phyloP scores from a whole-genome alignment of 192 early-diverging fungal species.

The Geranomyces michiganensis region DNA sequence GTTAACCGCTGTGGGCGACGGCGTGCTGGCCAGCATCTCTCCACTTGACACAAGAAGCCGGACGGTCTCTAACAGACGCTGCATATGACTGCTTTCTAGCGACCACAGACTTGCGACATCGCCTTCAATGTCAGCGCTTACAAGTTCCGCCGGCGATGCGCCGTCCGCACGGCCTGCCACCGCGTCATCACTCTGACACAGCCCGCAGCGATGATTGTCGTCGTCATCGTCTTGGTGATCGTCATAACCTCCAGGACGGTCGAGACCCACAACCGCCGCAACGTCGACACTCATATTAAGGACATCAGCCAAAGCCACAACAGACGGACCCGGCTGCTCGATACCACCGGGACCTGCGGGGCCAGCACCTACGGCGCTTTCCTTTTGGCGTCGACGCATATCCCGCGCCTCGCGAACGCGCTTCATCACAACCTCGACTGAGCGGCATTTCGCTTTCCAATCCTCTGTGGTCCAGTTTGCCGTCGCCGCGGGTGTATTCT shows the following conservation, averaged over 20 bases:
- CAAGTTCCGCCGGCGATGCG: not conserved
- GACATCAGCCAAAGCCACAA: not conserved
- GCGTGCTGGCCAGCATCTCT: conserved; percentile 28
- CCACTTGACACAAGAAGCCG: conserved; percentile 32
- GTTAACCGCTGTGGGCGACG: conserved; percentile 9
- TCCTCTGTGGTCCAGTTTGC: conserved; percentile 35
- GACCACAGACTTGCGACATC: not conserved
- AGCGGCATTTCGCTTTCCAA: conserved; percentile 30
- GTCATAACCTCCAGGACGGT: not conserved
- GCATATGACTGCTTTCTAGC: conserved; percentile 27
- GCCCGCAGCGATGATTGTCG: conserved; percentile 11
- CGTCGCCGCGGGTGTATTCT: conserved; percentile 10
- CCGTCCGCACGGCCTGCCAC: conserved; percentile 10
- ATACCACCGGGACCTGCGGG: not conserved
- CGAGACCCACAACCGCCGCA: not conserved
- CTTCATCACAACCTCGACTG: conserved; percentile 39
- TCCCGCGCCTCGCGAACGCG: conserved; percentile 31
- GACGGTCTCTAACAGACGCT: conserved; percentile 32
- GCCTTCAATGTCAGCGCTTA: not conserved
- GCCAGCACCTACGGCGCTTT: not conserved
- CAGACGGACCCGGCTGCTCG: no score
- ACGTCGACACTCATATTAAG: conserved; percentile 17
- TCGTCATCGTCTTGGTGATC: not conserved
- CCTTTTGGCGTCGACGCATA: conserved; percentile 11
- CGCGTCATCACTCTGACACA: not conserved